Evolutionary conservation across 352 stramenopile genomes (phyloP).

Genomic region (Pythium sukuiense): DNA sequence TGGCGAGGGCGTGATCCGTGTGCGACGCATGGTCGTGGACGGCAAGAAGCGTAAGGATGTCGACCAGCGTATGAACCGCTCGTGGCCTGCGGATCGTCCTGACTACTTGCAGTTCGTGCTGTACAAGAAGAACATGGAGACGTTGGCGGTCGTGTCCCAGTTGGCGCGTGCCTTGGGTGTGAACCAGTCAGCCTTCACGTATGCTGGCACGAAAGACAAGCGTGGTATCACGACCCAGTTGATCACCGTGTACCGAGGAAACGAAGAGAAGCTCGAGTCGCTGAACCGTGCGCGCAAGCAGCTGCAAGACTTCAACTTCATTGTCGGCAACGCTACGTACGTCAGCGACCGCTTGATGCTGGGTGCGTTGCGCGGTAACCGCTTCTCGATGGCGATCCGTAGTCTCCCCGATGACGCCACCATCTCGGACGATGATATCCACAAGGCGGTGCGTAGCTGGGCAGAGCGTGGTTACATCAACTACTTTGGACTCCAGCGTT

Average conservation of each 20-base stretch:
- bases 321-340: constrained; percentile 93
- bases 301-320: constrained; percentile 85
- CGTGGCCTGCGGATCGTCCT: constrained; percentile 67
- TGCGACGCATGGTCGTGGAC: constrained; percentile 78
- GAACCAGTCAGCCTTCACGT: constrained; percentile 81
- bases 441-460: constrained; percentile 75
- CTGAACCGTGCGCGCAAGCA: constrained; percentile 72
- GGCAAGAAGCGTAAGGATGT: constrained; percentile 87
- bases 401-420: constrained; percentile 70
- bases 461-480: constrained; percentile 94
- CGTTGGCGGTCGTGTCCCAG: constrained; percentile 81
- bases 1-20: constrained; percentile 63
- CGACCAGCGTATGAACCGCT: constrained; percentile 48
- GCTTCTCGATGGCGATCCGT: constrained; percentile 94
- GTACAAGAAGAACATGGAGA: constrained; percentile 98
- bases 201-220: constrained; percentile 98
- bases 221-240: constrained; percentile 95
- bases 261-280: constrained; percentile 72
- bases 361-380: constrained; percentile 92
- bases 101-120: constrained; percentile 95
- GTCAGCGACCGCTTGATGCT: constrained; percentile 90
- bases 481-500: constrained; percentile 98
- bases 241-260: constrained; percentile 87
- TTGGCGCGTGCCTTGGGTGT: constrained; percentile 72
- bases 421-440: constrained; percentile 63